Percentiles rank a stretch among this genome's conserved stretches.
phyloP scores from a whole-genome alignment of 1,284 basidiomycete genomes.

The Boletus mariae region DNA sequence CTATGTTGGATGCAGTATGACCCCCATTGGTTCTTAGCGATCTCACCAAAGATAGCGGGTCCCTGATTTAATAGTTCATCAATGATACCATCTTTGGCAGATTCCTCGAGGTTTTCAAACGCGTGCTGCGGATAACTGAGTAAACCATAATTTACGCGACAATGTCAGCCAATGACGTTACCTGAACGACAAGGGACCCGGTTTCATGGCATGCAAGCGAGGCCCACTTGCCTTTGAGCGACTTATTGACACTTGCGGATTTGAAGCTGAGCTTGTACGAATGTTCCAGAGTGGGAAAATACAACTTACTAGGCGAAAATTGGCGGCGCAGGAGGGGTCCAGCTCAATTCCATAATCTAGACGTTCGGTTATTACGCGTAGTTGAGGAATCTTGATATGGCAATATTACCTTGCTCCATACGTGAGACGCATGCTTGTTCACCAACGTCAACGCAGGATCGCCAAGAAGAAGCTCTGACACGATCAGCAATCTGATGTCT shows the following conservation, averaged over 20 bases:
- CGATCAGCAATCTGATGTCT: constrained; percentile 73
- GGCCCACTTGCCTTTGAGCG: constrained; percentile 81
- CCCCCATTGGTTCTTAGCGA: constrained; percentile 83
- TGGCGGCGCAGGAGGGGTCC: constrained; percentile 77
- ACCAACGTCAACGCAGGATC: constrained; percentile 79
- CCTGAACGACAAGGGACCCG: constrained; percentile 79
- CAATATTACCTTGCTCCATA: constrained; percentile 72
- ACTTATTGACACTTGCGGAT: constrained; percentile 68
- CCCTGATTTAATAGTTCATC: constrained; percentile 75
- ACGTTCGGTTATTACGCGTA: constrained; percentile 4
- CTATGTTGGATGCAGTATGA: constrained; percentile 82
- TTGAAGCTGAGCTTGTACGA: constrained; percentile 5
- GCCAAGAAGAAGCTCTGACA: constrained; percentile 73
- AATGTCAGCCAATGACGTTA: constrained; percentile 24
- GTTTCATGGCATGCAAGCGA: constrained; percentile 85
- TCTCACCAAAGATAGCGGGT: constrained; percentile 60
- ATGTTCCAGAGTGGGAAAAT: not conserved
- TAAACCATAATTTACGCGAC: constrained; percentile 1
- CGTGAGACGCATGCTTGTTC: constrained; percentile 83
- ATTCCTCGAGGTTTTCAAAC: constrained; percentile 79
- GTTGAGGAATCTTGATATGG: not conserved
- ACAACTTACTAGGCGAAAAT: constrained; percentile 73
- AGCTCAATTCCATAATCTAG: constrained; percentile 80
- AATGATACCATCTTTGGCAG: constrained; percentile 76
- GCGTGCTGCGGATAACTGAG: constrained; percentile 54